Percentiles rank a stretch among this genome's conserved stretches.
phyloP scores from a whole-genome alignment of 1,139 yeast species.

The Pichia sp. region DNA sequence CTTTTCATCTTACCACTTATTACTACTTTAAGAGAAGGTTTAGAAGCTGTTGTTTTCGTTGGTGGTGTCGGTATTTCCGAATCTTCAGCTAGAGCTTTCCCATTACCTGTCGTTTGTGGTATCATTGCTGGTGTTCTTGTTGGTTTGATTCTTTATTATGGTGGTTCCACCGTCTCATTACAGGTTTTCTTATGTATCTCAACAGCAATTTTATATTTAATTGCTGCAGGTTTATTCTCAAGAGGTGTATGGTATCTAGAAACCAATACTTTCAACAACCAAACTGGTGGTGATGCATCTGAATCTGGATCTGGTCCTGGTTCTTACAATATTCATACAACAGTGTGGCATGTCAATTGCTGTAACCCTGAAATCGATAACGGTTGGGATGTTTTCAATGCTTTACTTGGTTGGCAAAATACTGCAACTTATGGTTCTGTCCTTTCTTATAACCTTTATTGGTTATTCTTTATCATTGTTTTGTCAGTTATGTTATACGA shows the following conservation, averaged over 20 bases:
- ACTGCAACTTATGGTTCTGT: conserved; percentile 87
- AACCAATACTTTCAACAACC: conserved; percentile 49
- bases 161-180: conserved; percentile 66
- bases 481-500: conserved; percentile 60
- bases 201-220: conserved; percentile 74
- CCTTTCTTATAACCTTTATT: conserved; percentile 73
- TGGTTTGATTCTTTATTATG: conserved; percentile 63
- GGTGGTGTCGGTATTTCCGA: conserved; percentile 57
- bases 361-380: conserved; percentile 84
- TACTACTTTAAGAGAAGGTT: conserved; percentile 79
- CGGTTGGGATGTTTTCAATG: conserved; percentile 91
- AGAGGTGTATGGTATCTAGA: conserved; percentile 87
- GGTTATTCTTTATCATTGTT: conserved; percentile 55
- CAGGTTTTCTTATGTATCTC: conserved; percentile 75
- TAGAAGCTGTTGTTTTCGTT: conserved; percentile 81
- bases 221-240: conserved; percentile 83
- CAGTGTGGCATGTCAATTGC: conserved; percentile 93
- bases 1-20: conserved; percentile 72
- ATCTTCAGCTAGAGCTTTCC: conserved; percentile 57
- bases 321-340: conserved; percentile 64
- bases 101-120: conserved; percentile 76
- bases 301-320: conserved; percentile 92
- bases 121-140: conserved; percentile 62
- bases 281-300: conserved; percentile 83
- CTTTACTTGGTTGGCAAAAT: conserved; percentile 85